Evolutionary conservation across 495 filamentous ascomycete species (phyloP).

Genomic region (Parmelia sp.): DNA sequence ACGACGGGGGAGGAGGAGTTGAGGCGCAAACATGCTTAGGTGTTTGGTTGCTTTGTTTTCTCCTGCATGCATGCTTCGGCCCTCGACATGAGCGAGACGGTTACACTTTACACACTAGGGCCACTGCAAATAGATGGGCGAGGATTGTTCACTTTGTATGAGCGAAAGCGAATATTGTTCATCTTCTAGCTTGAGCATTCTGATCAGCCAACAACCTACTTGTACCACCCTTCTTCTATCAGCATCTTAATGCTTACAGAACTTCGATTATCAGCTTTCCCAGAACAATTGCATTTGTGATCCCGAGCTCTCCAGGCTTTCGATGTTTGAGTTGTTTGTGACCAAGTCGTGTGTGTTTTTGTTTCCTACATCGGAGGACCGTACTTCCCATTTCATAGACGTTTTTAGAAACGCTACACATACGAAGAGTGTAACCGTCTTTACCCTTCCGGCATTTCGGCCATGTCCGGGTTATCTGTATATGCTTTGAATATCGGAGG

Average conservation of each 20-base stretch:
- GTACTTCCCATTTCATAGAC: too few species aligned
- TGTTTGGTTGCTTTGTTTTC: slow-evolving; percentile 12
- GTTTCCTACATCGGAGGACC: too few species aligned
- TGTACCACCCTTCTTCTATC: background rate
- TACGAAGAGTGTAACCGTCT: too few species aligned
- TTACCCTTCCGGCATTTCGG: too few species aligned
- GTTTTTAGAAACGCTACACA: too few species aligned
- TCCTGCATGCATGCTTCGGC: slow-evolving; percentile 16
- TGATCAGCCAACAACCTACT: background rate
- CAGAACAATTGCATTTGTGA: background rate
- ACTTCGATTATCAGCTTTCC: background rate
- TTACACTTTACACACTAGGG: slow-evolving; percentile 2
- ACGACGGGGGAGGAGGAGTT: slow-evolving; percentile 18
- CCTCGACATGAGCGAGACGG: background rate
- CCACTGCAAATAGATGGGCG: slow-evolving; percentile 6
- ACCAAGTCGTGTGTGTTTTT: too few species aligned
- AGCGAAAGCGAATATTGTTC: background rate
- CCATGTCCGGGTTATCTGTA: too few species aligned
- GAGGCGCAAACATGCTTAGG: slow-evolving; percentile 10
- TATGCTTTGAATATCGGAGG: too few species aligned
- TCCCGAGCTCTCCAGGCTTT: background rate
- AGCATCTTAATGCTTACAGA: background rate
- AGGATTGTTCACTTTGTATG: background rate
- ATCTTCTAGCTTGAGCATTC: slow-evolving; percentile 7
- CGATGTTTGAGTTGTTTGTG: background rate